Evolutionary conservation across 2,329 filamentous ascomycete species (phyloP).

Genomic region (Didymella arachidicola): DNA sequence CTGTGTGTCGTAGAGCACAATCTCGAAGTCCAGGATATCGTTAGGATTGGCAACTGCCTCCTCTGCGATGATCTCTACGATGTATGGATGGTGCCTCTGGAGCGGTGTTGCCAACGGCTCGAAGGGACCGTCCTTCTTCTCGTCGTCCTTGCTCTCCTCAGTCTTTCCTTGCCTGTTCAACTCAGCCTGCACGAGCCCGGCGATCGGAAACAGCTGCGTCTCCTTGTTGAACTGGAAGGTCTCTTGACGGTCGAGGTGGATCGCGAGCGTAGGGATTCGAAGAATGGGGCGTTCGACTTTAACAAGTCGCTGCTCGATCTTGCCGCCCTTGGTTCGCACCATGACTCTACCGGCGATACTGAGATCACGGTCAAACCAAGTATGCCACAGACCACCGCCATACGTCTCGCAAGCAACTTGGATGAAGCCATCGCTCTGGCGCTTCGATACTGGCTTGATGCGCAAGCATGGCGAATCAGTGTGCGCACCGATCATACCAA

Average conservation of each 20-base stretch:
- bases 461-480: constrained; percentile 93
- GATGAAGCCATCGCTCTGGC: constrained; percentile 82
- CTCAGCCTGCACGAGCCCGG: constrained; percentile 84
- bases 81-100: constrained; percentile 86
- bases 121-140: constrained; percentile 60
- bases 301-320: constrained; percentile 82
- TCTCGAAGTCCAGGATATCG: constrained; percentile 90
- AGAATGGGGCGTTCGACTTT: constrained; percentile 91
- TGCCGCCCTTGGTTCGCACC: constrained; percentile 75
- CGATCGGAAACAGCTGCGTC: constrained; percentile 92
- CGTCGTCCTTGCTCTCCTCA: constrained; percentile 57
- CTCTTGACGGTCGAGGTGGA: constrained; percentile 87
- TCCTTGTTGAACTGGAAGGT: constrained; percentile 97
- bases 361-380: constrained; percentile 95
- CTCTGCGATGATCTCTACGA: constrained; percentile 84
- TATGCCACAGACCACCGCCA: constrained; percentile 96
- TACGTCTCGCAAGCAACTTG: constrained; percentile 98
- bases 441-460: constrained; percentile 94
- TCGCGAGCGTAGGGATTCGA: constrained; percentile 90
- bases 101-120: constrained; percentile 77
- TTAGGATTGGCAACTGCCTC: constrained; percentile 74
- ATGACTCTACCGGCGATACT: constrained; percentile 88
- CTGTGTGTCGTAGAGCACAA: constrained; percentile 96
- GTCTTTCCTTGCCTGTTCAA: constrained; percentile 75
- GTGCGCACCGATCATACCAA: constrained; percentile 93